A percentile compares a stretch with the other conserved stretches of the same genome.
Conservation (phyloP, 2,329 filamentous ascomycete species). For the Nemania sp. region DNA sequence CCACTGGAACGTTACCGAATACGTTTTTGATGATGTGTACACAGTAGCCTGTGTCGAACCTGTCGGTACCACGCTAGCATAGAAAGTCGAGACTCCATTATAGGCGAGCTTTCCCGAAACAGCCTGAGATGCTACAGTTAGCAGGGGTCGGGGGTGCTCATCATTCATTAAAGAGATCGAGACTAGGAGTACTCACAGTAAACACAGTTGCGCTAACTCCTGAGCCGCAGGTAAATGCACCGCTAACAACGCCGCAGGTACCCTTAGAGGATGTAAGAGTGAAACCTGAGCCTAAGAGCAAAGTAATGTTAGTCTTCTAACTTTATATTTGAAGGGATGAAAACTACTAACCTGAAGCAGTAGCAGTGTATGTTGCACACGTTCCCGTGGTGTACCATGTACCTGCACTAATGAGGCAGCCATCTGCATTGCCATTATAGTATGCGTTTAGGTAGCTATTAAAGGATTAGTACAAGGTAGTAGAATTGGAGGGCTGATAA, state of each 20-base stretch:
- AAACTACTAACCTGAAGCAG: slow-evolving; percentile 50
- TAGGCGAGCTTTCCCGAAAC: slow-evolving; percentile 40
- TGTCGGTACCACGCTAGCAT: slow-evolving; percentile 40
- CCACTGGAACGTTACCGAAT: slow-evolving; percentile 43
- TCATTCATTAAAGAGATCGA: background rate
- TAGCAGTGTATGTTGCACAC: slow-evolving; percentile 73
- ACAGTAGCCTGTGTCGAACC: slow-evolving; percentile 44
- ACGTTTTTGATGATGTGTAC: slow-evolving; percentile 38
- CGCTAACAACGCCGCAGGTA: slow-evolving; percentile 65
- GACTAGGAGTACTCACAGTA: slow-evolving; percentile 25
- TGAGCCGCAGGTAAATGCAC: slow-evolving; percentile 66
- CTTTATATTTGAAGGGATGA: background rate
- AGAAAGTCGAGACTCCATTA: slow-evolving; percentile 38
- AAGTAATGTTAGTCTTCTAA: background rate
- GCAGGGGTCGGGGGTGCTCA: background rate
- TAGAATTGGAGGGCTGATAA: background rate
- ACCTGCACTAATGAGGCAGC: slow-evolving; percentile 76
- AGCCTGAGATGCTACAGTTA: slow-evolving; percentile 23
- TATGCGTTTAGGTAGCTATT: slow-evolving; percentile 67
- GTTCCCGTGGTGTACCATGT: slow-evolving; percentile 76
- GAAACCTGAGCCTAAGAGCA: slow-evolving; percentile 60
- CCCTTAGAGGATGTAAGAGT: slow-evolving; percentile 70
- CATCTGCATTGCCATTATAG: slow-evolving; percentile 60
- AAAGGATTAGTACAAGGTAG: background rate
- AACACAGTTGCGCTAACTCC: slow-evolving; percentile 51